A percentile compares a stretch with the other conserved stretches of the same genome.
Conservation (phyloP, 441 rosid genomes). For the Lepidium campestre region DNA sequence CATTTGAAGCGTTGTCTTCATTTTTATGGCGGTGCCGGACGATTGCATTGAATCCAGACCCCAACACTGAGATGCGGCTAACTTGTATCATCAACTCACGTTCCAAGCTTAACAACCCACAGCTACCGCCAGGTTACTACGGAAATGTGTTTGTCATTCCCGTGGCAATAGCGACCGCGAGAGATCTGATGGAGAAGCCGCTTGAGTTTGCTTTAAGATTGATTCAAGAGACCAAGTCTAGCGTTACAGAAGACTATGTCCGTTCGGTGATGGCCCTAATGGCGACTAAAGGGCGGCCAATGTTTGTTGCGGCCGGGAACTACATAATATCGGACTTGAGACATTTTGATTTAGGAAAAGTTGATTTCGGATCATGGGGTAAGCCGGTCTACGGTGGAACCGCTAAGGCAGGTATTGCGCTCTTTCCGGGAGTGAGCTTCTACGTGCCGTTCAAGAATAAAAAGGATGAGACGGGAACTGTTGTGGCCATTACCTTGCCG, state of each 20-base stretch:
- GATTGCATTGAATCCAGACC: conserved; percentile 35
- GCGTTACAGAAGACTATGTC: conserved; percentile 25
- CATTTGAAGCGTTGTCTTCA: conserved; percentile 41
- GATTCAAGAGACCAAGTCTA: conserved; percentile 21
- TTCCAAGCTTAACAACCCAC: conserved; percentile 28
- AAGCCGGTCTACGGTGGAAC: conserved; percentile 30
- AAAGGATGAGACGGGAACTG: conserved; percentile 25
- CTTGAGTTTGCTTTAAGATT: conserved; percentile 32
- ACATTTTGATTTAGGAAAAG: conserved; percentile 13
- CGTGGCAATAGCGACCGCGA: conserved; percentile 25
- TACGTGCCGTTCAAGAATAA: conserved; percentile 14
- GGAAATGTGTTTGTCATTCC: conserved; percentile 34
- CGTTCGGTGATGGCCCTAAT: conserved; percentile 26
- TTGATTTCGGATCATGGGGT: conserved; percentile 34
- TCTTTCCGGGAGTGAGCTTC: conserved; percentile 23
- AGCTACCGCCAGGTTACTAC: conserved; percentile 40
- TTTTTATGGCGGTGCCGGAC: conserved; percentile 59
- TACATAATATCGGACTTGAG: conserved; percentile 22
- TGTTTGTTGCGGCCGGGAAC: background rate
- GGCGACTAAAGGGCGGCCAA: conserved; percentile 20
- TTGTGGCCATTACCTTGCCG: conserved; percentile 31
- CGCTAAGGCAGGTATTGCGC: conserved; percentile 15
- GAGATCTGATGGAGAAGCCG: conserved; percentile 24
- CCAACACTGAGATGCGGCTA: conserved; percentile 39
- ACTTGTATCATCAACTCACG: conserved; percentile 30